Evolutionary conservation across 2,329 filamentous ascomycete species (phyloP), one percentile per base, ranked within the genome.

Genomic region (Rutstroemia sp.): DNA sequence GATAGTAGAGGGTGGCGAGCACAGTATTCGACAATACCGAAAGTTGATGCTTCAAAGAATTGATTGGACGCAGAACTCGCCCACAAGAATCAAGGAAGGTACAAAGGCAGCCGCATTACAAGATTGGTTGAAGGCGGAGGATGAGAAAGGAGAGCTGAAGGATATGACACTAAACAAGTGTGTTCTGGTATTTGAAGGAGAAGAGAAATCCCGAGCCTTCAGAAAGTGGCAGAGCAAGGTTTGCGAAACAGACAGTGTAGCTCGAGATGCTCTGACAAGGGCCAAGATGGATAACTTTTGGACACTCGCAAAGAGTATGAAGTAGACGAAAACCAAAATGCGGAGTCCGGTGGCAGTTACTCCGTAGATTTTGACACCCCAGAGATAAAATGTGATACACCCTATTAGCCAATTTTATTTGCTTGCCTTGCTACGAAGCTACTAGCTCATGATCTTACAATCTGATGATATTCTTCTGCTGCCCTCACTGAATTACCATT

Each of bases 271-370:
- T 21, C 73, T 99, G 60, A 75, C 83, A 12, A 81, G 90, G 63
- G 83, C 84, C 5, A 96, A 95, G 76, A 88, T 97, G 80, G 92
- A 97, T 65, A 95, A 87, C 66, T 92, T 99, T 68, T 99, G 94
- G 94, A 87, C 87, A 9, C 73, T 94, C 64, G 92, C 92, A 0
- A 95, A 95, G 77, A 89, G 70, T 16, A 65, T 69, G 63, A 65
- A 64, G 40, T 69, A 64, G 27, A 44, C n/a, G 38, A n/a, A n/a
- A 16, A 27, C 6, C 5, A 54, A 47, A 39, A 25, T 47, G 27
- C 19, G 25, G 25, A 16, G 19, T 16, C 17, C 25, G 19, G 38
- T 30, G 10, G 38, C 19, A 17, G n/a, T 30, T 34, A 50, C 34
- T 50, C 36, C 14, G 38, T 48, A 21, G 4, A 34, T 34, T 34